Conservation (phyloP, 1,284 basidiomycete genomes). For the Vanrija sp. region DNA sequence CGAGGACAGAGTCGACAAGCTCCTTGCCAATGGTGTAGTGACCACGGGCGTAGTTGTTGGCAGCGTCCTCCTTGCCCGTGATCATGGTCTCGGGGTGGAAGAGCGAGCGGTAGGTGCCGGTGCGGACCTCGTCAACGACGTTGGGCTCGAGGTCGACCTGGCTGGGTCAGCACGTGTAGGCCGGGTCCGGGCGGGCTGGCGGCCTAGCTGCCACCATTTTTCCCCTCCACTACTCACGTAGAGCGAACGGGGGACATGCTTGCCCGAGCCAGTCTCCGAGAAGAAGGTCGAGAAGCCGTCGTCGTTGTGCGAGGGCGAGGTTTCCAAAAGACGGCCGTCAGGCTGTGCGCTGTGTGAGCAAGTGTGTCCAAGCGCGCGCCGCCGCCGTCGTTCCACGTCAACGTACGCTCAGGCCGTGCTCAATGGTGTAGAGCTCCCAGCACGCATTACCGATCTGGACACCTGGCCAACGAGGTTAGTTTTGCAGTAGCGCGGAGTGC, state of each 20-base stretch:
- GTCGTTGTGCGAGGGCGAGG: conserved; percentile 69
- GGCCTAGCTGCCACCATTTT: conserved; percentile 21
- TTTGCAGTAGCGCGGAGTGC: neutral
- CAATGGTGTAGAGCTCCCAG: conserved; percentile 98
- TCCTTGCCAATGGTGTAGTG: conserved; percentile 99
- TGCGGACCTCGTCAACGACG: conserved; percentile 93
- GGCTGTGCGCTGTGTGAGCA: conserved; percentile 56
- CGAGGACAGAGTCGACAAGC: conserved; percentile 83
- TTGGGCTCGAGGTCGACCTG: conserved; percentile 87
- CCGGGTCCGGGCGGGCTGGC: too few relatives aligned
- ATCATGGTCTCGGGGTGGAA: conserved; percentile 99
- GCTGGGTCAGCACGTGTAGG: neutral
- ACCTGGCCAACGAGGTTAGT: conserved; percentile 28
- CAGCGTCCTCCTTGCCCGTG: conserved; percentile 98
- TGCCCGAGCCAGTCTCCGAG: conserved; percentile 69
- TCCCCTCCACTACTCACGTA: conserved; percentile 58
- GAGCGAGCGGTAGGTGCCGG: conserved; percentile 85
- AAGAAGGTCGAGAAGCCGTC: conserved; percentile 84
- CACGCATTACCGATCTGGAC: conserved; percentile 84
- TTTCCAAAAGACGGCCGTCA: conserved; percentile 80
- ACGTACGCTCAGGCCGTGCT: conserved; percentile 92
- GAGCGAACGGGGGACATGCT: conserved; percentile 95
- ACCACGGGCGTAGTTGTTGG: conserved; percentile 98
- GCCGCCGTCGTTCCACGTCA: conserved; percentile 5
- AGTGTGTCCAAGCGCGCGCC: neutral